These are phyloP conservation scores for Trypanosoma melophagium DNA, from an alignment of 208 protist genomes.

Conservation along the genomic window DNA sequence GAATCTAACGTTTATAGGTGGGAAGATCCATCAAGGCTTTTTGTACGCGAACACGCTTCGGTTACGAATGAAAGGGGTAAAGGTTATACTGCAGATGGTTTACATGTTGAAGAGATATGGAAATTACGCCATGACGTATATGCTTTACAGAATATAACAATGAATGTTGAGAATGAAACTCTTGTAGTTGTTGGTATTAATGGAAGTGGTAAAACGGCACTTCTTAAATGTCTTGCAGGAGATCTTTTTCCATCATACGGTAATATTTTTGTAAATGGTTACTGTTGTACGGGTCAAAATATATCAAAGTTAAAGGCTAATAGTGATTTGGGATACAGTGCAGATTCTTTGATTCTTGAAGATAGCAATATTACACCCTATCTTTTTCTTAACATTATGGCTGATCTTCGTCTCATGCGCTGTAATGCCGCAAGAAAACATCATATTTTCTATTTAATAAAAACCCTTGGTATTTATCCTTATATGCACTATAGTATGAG, in stretches of 20 bases:
- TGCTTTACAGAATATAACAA: slow-evolving; percentile 27
- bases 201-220: slow-evolving; percentile 30
- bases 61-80: slow-evolving; percentile 15
- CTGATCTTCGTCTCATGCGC: slow-evolving; percentile 3
- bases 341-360: slow-evolving; percentile 13
- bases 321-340: slow-evolving; percentile 12
- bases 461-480: slow-evolving; percentile 19
- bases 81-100: slow-evolving; percentile 3
- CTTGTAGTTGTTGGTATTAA: slow-evolving; percentile 23
- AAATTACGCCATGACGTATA: slow-evolving; percentile 19
- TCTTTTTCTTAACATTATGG: slow-evolving; percentile 27
- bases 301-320: slow-evolving; percentile 1
- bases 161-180: slow-evolving; percentile 25
- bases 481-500: slow-evolving; percentile 13
- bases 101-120: slow-evolving; percentile 13
- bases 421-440: not conserved
- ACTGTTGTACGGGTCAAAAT: slow-evolving; percentile 1
- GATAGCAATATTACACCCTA: slow-evolving; percentile 21
- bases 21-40: slow-evolving; percentile 8
- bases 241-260: slow-evolving; percentile 15
- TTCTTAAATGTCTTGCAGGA: slow-evolving; percentile 20
- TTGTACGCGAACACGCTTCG: slow-evolving; percentile 18
- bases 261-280: slow-evolving; percentile 13
- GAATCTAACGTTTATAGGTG: not conserved
- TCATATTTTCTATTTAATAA: slow-evolving; percentile 20